phyloP scores from a whole-genome alignment of 2,329 filamentous ascomycete species.

The Seiridium cupressi region DNA sequence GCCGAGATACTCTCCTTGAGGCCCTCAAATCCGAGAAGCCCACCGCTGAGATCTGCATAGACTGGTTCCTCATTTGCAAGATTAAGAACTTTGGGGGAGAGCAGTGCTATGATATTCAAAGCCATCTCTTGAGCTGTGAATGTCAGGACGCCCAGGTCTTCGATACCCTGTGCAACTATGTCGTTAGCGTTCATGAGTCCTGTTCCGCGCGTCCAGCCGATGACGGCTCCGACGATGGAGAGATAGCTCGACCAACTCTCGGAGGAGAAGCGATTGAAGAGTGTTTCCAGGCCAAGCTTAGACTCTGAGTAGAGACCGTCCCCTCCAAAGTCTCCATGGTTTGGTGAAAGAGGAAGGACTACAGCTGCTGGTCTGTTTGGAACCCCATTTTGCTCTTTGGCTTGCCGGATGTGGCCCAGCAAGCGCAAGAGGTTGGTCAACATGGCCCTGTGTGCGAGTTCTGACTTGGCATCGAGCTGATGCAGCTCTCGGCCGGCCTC shows the following conservation, averaged over 20 bases:
- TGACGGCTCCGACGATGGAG: slow-evolving; percentile 36
- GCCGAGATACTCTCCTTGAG: slow-evolving; percentile 19
- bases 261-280: slow-evolving; percentile 30
- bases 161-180: slow-evolving; percentile 32
- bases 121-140: slow-evolving; percentile 41
- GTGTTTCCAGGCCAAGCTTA: slow-evolving; percentile 35
- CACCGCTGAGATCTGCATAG: slow-evolving; percentile 36
- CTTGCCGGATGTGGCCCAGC: slow-evolving; percentile 29
- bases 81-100: slow-evolving; percentile 22
- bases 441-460: slow-evolving; percentile 38
- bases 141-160: slow-evolving; percentile 29
- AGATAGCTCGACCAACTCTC: slow-evolving; percentile 36
- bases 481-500: slow-evolving; percentile 33
- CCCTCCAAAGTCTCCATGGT: slow-evolving; percentile 38
- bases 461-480: slow-evolving; percentile 14
- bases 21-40: slow-evolving; percentile 26
- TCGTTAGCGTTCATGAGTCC: slow-evolving; percentile 41
- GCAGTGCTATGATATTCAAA: slow-evolving; percentile 32
- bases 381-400: slow-evolving; percentile 27
- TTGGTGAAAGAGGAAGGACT: slow-evolving; percentile 40
- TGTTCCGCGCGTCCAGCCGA: slow-evolving; percentile 44
- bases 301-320: slow-evolving; percentile 12
- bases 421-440: slow-evolving; percentile 36
- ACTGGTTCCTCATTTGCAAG: slow-evolving; percentile 31
- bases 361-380: slow-evolving; percentile 30